phyloP scores from a whole-genome alignment of 169 alveolate genomes.

The Plasmodium gaboni region DNA sequence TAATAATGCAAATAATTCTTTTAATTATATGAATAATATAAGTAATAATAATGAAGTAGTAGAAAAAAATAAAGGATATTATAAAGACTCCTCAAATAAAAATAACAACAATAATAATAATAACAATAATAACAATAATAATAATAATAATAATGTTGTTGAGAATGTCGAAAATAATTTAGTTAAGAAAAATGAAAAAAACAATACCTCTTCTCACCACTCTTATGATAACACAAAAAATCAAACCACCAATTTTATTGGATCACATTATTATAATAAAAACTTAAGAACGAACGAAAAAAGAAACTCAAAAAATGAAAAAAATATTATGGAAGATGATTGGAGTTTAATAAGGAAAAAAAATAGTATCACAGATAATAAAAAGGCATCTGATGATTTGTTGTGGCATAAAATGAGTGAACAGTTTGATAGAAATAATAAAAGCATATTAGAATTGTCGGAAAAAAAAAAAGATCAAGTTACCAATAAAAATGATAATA shows the following conservation, averaged over 20 bases:
- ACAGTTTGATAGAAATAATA: conserved; percentile 48
- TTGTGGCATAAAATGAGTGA: conserved; percentile 73
- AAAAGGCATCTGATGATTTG: conserved; percentile 57
- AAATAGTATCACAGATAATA: conserved; percentile 15
- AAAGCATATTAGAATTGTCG: conserved; percentile 2
- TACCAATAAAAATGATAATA: conserved; percentile 1
- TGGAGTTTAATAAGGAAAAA: conserved; percentile 63
- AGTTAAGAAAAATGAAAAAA: conserved; percentile 6
- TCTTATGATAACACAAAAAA: conserved; percentile 19
- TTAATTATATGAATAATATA: neutral
- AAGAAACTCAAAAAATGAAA: conserved; percentile 25
- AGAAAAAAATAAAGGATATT: neutral
- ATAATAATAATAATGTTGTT: neutral
- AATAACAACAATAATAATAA: neutral
- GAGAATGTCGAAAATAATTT: conserved; percentile 1
- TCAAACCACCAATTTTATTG: conserved; percentile 1
- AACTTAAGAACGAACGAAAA: conserved; percentile 12
- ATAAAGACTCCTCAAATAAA: neutral
- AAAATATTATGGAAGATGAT: conserved; percentile 38
- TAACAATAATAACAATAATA: neutral
- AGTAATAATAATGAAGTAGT: neutral
- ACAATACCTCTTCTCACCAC: neutral
- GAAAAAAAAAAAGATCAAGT: neutral
- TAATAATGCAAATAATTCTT: neutral
- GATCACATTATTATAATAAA: conserved; percentile 8